These are phyloP conservation scores for Lactarius sp. DNA, from an alignment of 768 basidiomycete genomes.

Conservation along the genomic window DNA sequence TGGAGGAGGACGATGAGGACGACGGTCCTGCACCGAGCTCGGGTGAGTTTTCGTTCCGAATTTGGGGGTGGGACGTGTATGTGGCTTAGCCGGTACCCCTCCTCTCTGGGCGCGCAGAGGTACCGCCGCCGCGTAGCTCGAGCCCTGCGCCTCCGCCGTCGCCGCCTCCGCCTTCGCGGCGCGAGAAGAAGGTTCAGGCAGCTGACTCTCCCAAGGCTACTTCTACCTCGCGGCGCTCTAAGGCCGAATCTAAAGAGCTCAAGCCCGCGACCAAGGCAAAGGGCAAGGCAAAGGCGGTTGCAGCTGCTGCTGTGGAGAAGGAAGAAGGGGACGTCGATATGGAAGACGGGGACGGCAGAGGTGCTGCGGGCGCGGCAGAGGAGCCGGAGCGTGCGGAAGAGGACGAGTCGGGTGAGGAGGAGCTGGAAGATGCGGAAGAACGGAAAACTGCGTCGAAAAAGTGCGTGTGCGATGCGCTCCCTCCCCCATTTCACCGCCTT, in stretches of 20 bases:
- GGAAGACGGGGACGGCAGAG: slow-evolving; percentile 21
- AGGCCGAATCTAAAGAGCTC: slow-evolving; percentile 7
- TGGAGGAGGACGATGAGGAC: slow-evolving; percentile 49
- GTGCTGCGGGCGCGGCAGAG: slow-evolving; percentile 29
- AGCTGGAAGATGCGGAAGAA: slow-evolving; percentile 38
- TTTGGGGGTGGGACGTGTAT: not conserved
- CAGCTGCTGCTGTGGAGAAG: not conserved
- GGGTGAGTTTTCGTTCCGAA: not conserved
- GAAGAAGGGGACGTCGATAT: slow-evolving; percentile 23
- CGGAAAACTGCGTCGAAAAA: slow-evolving; percentile 58
- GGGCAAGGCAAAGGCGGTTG: slow-evolving; percentile 19
- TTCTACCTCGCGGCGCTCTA: not conserved
- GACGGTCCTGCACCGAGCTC: slow-evolving; percentile 19
- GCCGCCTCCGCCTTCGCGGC: not conserved
- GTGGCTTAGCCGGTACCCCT: not conserved
- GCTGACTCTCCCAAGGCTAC: slow-evolving; percentile 5
- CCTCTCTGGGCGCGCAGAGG: slow-evolving; percentile 1
- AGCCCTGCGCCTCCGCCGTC: not conserved
- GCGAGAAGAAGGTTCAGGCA: not conserved
- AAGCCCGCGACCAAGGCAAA: slow-evolving; percentile 15
- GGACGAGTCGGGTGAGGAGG: slow-evolving; percentile 39
- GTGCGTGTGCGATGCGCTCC: slow-evolving; percentile 36
- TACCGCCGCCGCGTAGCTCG: slow-evolving; percentile 10
- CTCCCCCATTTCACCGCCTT: not conserved
- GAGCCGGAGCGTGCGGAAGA: slow-evolving; percentile 27